phyloP scores from a whole-genome alignment of 169 alveolate genomes.

The Babesia bovis region DNA sequence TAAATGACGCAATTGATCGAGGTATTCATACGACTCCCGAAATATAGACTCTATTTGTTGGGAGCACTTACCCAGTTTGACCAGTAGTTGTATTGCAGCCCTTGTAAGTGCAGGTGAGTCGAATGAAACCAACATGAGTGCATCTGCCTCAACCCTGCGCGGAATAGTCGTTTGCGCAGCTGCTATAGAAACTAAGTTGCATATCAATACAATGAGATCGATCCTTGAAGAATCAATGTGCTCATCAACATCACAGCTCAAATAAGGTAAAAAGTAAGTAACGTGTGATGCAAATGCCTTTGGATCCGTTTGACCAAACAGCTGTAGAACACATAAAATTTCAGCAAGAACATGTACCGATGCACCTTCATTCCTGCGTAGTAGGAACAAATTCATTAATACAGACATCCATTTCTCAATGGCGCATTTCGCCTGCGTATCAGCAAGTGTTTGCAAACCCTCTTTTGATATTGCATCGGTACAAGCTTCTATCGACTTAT shows the following conservation, averaged over 20 bases:
- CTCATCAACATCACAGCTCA: constrained; percentile 14
- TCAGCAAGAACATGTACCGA: constrained; percentile 46
- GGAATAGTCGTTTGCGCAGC: constrained; percentile 24
- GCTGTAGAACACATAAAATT: constrained; percentile 41
- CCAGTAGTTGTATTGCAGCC: constrained; percentile 51
- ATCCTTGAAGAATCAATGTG: constrained; percentile 17
- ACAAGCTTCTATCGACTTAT: background rate
- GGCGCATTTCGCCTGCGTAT: background rate
- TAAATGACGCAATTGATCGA: background rate
- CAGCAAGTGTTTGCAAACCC: background rate
- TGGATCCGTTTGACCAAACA: constrained; percentile 48
- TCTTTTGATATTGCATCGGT: background rate
- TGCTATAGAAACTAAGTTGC: constrained; percentile 51
- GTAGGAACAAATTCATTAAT: constrained; percentile 36
- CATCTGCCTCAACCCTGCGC: constrained; percentile 14
- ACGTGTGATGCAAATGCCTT: constrained; percentile 35
- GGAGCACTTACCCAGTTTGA: background rate
- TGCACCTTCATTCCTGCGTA: constrained; percentile 30
- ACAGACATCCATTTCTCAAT: constrained; percentile 39
- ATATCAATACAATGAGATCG: constrained; percentile 32
- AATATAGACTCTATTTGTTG: constrained; percentile 16
- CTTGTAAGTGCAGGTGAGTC: constrained; percentile 54
- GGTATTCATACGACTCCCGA: constrained; percentile 20
- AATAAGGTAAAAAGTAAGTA: constrained; percentile 49
- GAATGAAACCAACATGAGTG: constrained; percentile 15